phyloP scores from a whole-genome alignment of 805 yeast species.

The Metschnikowia santaceciliae region DNA sequence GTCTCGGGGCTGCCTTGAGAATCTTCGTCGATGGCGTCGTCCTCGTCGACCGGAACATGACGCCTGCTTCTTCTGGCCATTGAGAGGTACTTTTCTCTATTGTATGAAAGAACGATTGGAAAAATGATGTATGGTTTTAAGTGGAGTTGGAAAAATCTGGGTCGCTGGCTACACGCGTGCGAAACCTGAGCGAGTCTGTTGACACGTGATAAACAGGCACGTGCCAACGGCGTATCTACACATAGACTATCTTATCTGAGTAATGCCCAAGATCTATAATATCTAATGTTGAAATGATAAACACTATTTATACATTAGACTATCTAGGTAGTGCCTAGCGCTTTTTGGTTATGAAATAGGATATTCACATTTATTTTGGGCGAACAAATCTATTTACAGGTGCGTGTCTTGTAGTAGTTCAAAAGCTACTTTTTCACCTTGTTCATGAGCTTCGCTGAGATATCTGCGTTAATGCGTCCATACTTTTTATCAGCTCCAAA shows the following conservation, averaged over 20 bases:
- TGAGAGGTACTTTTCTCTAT: slow-evolving; percentile 7
- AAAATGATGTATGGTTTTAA: slow-evolving; percentile 6
- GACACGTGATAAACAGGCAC: neutral
- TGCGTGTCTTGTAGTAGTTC: neutral
- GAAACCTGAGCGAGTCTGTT: neutral
- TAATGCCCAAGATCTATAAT: neutral
- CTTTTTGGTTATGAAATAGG: neutral
- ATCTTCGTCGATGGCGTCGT: slow-evolving; percentile 3
- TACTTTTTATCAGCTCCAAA: slow-evolving; percentile 51
- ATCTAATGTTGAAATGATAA: neutral
- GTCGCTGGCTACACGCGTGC: slow-evolving; percentile 3
- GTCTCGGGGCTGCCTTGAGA: neutral
- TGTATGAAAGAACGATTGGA: slow-evolving; percentile 15
- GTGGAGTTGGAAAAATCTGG: neutral
- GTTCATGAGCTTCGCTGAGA: slow-evolving; percentile 12
- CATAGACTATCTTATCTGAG: neutral
- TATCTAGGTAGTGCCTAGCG: too few species aligned
- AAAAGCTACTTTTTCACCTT: slow-evolving; percentile 9
- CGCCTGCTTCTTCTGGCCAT: slow-evolving; percentile 19
- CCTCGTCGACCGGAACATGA: slow-evolving; percentile 9
- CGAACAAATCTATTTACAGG: neutral
- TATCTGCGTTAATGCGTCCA: slow-evolving; percentile 5
- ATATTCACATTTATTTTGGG: neutral
- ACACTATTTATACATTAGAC: too few species aligned
- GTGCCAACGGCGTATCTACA: neutral